These are phyloP conservation scores for Suillus lakei DNA, from an alignment of 768 basidiomycete species.

Conservation along the genomic window DNA sequence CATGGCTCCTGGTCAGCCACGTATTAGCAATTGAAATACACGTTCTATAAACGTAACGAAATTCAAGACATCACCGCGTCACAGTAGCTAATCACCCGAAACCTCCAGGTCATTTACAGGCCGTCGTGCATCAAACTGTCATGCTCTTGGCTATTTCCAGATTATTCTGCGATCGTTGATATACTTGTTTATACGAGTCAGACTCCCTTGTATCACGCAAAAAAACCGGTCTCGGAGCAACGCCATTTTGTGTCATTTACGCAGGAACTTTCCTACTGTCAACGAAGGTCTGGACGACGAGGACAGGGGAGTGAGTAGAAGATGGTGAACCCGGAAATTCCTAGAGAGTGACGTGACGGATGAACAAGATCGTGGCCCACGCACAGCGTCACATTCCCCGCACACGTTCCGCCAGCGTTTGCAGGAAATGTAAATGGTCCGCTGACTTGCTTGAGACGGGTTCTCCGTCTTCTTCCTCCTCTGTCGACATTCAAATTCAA, in stretches of 20 bases:
- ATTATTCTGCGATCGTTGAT: neutral
- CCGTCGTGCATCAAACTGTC: neutral
- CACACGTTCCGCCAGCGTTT: slow-evolving; percentile 11
- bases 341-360: slow-evolving; percentile 10
- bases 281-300: neutral
- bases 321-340: neutral
- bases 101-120: neutral
- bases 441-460: slow-evolving; percentile 6
- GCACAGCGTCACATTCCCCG: slow-evolving; percentile 11
- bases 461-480: slow-evolving; percentile 2
- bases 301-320: neutral
- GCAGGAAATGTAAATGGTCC: slow-evolving; percentile 8
- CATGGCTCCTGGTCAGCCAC: slow-evolving; percentile 5
- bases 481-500: slow-evolving; percentile 3
- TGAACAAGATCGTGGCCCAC: slow-evolving; percentile 8
- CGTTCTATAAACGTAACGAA: slow-evolving; percentile 4
- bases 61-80: neutral
- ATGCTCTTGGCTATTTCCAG: neutral
- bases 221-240: neutral
- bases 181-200: neutral
- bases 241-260: neutral
- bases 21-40: neutral
- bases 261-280: neutral
- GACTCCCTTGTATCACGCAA: neutral
- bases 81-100: neutral